phyloP scores from a whole-genome alignment of 768 basidiomycete species.

The Dictyophora rubrovolvata region DNA sequence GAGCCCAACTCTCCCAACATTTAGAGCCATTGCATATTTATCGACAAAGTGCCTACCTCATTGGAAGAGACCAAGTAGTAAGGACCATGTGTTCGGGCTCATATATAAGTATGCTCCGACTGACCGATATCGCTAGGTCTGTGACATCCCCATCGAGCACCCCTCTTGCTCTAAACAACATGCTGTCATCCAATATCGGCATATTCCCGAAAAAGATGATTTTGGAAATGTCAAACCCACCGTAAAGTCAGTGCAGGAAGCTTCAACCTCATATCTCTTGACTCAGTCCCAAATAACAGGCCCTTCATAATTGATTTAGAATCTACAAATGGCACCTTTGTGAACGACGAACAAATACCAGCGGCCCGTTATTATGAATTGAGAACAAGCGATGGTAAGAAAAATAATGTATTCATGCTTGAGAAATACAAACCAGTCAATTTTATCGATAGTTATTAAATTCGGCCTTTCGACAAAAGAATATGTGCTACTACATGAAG shows the following conservation, averaged over 20 bases:
- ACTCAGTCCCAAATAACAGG: conserved; percentile 29
- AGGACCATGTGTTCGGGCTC: conserved; percentile 33
- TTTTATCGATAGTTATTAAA: conserved; percentile 53
- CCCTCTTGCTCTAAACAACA: conserved; percentile 99
- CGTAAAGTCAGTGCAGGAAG: conserved; percentile 58
- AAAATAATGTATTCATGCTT: neutral
- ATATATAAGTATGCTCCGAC: neutral
- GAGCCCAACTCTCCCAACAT: neutral
- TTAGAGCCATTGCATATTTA: conserved; percentile 87
- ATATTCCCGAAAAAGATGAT: conserved; percentile 80
- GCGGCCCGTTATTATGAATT: conserved; percentile 81
- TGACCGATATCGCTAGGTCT: conserved; percentile 22
- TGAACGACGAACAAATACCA: conserved; percentile 82
- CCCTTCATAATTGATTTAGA: conserved; percentile 97
- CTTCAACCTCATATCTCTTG: conserved; percentile 1
- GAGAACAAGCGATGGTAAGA: conserved; percentile 65
- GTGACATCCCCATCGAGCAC: conserved; percentile 77
- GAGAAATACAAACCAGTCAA: neutral
- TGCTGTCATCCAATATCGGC: conserved; percentile 92
- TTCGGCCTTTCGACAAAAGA: conserved; percentile 74
- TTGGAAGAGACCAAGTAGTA: conserved; percentile 83
- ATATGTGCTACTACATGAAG: conserved; percentile 80
- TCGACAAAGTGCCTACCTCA: conserved; percentile 86
- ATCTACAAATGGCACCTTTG: conserved; percentile 92
- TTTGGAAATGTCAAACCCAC: conserved; percentile 67